Evolutionary conservation across 176 grass and related monocot species (phyloP), one percentile per base, ranked within the genome.

Genomic region (Sorghum bicolor): DNA sequence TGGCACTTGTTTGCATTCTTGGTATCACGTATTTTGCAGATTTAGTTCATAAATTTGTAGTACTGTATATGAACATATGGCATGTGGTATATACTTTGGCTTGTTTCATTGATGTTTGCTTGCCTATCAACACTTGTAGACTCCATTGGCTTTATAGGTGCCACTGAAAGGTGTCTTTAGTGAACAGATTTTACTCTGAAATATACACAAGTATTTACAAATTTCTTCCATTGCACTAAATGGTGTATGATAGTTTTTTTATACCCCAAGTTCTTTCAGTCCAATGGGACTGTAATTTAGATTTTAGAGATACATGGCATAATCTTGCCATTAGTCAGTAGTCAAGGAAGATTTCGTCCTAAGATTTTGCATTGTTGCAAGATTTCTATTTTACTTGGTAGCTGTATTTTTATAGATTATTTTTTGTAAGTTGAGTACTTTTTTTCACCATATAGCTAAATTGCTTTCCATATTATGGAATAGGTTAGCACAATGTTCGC

Each of bases 401-500:
- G 20, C 7, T 69, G 12, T 80, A 69, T 67, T 52, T 47, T 28
- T 12, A 22, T 28, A 20, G 15, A 78, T 61, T 60, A 39, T 69
- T 77, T 57, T 57, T 77, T 15, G 4, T 60, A 62, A 45, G 33
- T 60, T 62, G 33, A 20, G 44, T 24, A 22, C 53, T 44, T 75
- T 6, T 53, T 84, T 41, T 82, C 22, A 70, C 15, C 33, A 13
- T 77, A 5, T 75, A 17, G 85, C 78, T 74, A 50, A 87, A 73
- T n/a, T 26, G 26, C 17, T 75, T 61, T 70, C 75, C 57, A 22
- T 82, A 90, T 72, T 67, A 76, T 37, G 22, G 53, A 72, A 86
- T 81, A 99, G 96, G 93, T 99, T 58, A 88, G 86, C 79, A 95
- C 93, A 66, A 99, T 99, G 96, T 99, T 99, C 68, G 24, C 44